Conservation (phyloP, 2,329 filamentous ascomycete species). For the Penicillium griseofulvum region DNA sequence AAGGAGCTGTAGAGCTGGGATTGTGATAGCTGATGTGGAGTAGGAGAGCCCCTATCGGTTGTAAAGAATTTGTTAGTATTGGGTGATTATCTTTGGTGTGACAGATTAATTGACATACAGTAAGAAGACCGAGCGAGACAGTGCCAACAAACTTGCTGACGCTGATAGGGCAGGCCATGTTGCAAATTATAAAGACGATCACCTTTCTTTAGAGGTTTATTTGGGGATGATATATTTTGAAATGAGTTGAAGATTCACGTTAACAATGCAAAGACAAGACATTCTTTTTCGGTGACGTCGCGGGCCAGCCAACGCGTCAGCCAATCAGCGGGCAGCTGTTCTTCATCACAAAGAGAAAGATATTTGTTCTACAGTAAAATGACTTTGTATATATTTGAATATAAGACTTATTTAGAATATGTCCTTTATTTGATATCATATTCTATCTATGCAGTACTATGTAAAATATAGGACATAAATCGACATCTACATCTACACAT, state of each 20-base stretch:
- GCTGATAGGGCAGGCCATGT: conserved; percentile 69
- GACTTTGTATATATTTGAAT: background rate
- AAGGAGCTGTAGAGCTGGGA: conserved; percentile 77
- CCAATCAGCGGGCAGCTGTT: conserved; percentile 3
- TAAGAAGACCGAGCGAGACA: conserved; percentile 81
- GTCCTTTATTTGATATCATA: background rate
- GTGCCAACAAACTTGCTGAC: conserved; percentile 91
- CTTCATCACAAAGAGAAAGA: background rate
- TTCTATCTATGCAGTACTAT: background rate
- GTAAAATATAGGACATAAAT: background rate
- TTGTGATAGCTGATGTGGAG: conserved; percentile 71
- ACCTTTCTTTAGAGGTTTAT: background rate
- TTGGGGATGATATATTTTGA: background rate
- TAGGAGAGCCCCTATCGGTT: conserved; percentile 75
- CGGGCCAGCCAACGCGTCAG: background rate
- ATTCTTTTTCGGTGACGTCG: conserved; percentile 7
- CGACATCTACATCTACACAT: background rate
- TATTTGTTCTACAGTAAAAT: background rate
- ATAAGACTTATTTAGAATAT: background rate
- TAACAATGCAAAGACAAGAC: background rate
- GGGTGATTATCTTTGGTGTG: conserved; percentile 2
- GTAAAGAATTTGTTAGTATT: conserved; percentile 9
- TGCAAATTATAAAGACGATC: conserved; percentile 15
- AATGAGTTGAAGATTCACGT: background rate
- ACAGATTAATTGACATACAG: conserved; percentile 57